These are phyloP conservation scores for Phytopythium vexans DNA, from an alignment of 352 stramenopile species.

Conservation along the genomic window DNA sequence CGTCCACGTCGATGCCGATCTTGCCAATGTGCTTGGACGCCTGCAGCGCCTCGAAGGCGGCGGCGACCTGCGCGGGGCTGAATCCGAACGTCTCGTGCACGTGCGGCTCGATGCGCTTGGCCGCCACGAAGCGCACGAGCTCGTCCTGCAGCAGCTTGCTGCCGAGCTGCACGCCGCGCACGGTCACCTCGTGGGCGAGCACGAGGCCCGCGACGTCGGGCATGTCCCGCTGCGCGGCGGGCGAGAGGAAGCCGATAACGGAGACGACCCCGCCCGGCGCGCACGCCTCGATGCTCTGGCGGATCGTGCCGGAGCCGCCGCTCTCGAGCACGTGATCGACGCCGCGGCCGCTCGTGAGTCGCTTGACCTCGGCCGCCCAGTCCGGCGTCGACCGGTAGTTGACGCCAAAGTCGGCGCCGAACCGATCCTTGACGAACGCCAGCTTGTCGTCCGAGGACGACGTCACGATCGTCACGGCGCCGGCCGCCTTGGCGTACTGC, in stretches of 20 bases:
- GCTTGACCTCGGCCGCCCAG: constrained; percentile 20
- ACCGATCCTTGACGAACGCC: constrained; percentile 23
- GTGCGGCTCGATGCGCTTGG: constrained; percentile 18
- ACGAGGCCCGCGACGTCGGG: constrained; percentile 19
- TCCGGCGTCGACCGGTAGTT: constrained; percentile 30
- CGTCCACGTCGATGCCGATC: constrained; percentile 18
- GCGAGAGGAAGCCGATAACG: constrained; percentile 21
- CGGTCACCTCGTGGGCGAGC: constrained; percentile 15
- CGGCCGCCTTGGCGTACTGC: constrained; percentile 26
- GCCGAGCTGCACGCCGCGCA: constrained; percentile 19
- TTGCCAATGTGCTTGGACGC: constrained; percentile 20
- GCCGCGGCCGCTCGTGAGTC: constrained; percentile 18
- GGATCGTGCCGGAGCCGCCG: constrained; percentile 27
- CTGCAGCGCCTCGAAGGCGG: constrained; percentile 22
- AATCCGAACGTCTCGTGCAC: constrained; percentile 28
- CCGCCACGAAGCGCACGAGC: constrained; percentile 18
- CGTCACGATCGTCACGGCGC: constrained; percentile 28
- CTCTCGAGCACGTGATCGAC: constrained; percentile 33
- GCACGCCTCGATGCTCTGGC: constrained; percentile 25
- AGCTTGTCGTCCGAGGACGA: constrained; percentile 19
- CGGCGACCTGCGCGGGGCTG: constrained; percentile 12
- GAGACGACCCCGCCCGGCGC: constrained; percentile 23
- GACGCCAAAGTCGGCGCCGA: constrained; percentile 24
- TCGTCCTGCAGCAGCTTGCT: constrained; percentile 19
- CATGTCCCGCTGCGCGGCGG: constrained; percentile 28